Percentiles rank a stretch among this genome's conserved stretches.
Conservation (phyloP, 352 stramenopile genomes). For the Phytophthora lateralis region DNA sequence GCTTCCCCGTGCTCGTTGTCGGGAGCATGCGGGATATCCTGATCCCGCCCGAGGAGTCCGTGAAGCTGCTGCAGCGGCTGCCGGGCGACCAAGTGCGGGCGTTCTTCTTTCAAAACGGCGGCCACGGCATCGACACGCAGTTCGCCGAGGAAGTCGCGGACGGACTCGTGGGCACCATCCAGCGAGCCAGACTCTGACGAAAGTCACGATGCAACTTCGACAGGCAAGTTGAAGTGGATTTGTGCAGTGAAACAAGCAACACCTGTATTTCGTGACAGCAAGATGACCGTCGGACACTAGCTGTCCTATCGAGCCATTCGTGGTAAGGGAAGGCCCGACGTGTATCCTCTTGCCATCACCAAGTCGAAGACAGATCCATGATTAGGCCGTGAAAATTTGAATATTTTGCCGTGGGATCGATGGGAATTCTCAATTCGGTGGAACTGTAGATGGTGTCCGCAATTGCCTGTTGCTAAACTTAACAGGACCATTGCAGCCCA, state of each 20-base stretch:
- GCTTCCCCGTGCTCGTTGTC: conserved; percentile 52
- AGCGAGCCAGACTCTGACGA: conserved; percentile 24
- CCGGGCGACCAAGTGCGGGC: conserved; percentile 27
- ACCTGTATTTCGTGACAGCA: background rate
- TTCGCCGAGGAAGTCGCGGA: conserved; percentile 38
- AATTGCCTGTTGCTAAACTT: no score
- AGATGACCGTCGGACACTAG: conserved; percentile 5
- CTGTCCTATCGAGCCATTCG: background rate
- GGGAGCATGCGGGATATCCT: conserved; percentile 46
- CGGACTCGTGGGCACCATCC: conserved; percentile 29
- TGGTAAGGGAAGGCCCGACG: no score
- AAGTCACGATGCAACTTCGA: background rate
- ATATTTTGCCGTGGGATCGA: conserved; percentile 9
- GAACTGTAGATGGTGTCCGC: background rate
- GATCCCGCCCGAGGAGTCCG: conserved; percentile 40
- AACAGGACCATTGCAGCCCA: no score
- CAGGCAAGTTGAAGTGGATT: conserved; percentile 24
- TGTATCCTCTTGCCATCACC: background rate
- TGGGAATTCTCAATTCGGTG: conserved; percentile 4
- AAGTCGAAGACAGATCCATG: no score
- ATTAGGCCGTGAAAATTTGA: conserved; percentile 4
- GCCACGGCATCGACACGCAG: conserved; percentile 38
- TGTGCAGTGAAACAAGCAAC: background rate
- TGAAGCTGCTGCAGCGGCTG: conserved; percentile 26
- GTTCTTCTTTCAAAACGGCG: conserved; percentile 35